Evolutionary conservation across 257 asterid genomes (phyloP), one percentile per base, ranked within the genome.

Genomic region (Solanum medicagineum): DNA sequence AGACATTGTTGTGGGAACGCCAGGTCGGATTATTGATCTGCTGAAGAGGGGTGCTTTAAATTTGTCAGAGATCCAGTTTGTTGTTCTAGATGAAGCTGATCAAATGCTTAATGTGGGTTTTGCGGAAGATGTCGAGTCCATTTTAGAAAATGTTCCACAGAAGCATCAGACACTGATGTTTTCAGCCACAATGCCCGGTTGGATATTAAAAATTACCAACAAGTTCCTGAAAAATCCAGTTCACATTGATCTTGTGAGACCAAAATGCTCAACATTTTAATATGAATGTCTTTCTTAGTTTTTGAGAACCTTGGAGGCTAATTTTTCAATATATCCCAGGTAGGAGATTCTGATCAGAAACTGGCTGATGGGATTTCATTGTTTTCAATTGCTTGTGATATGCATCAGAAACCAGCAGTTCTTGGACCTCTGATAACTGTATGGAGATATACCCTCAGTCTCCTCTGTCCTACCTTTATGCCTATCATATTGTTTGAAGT

Each of bases 41-140:
- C 90, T 96, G 53, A 92, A 95, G 88, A 97, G 99, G 84, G 99
- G 99, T 66, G 59, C 98, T 59, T 87, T 96, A 89, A 89, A 92
- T 87, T 88, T 96, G 85, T 60, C 93, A 1, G 95, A 95, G 87
- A 93, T 96, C 75, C 90, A 92, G 88, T 96, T 94, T 89, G 94
- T 94, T 81, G 97, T 96, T 87, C 94, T 96, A 74, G 98, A 96
- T 88, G 99, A 96, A 89, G 98, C 98, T 80, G 99, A 96, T 90
- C 98, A 96, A 91, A 96, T 96, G 99, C 99, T 96, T 88, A 96
- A 94, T 53, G 98, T 96, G 77, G 99, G 99, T 22, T 96, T 96
- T 80, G 98, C 97, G 17, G 99, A 96, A 6, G 96, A 91, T 87
- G 99, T 96, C 60, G 98, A 96, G 92, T 89, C 89, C 73, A 96